Evolutionary conservation across 768 basidiomycete species (phyloP), one percentile per base, ranked within the genome.

Genomic region (Leccinum barrowsii): DNA sequence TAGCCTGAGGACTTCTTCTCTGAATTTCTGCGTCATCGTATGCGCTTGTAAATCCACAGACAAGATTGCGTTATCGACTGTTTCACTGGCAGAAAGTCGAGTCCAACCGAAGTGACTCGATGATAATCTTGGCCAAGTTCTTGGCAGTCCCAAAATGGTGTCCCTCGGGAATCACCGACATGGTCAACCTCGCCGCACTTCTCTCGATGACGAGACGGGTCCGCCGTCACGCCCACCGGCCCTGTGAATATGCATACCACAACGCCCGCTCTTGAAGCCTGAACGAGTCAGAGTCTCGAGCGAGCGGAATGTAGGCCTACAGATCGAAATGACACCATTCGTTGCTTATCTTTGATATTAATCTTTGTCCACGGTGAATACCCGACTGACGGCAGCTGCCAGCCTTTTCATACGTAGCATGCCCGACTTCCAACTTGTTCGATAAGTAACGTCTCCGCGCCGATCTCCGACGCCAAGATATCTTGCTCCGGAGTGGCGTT

Each of bases 1-100:
- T 15, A 76, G 69, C 55, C 84, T 77, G 58, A 85, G 61, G 56
- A 85, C 71, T 49, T 79, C 78, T 42, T 82, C 73, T 73, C 84
- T 79, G 52, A 86, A 76, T 63, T 78, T 84, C 68, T 81, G 82
- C 5, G 78, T 62, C 84, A 86, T 85, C 19, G 52, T 55, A 52
- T 21, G 54, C 24, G 46, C 19, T 54, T 49, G 47, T 22, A 3
- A 51, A 47, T 28, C 24, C 42, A 21, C 34, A 26, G 26, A 35
- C 28, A 24, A 17, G 26, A 32, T 12, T 22, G 37, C 15, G 51
- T 12, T 21, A 24, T 22, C 30, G 55, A 50, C 37, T 21, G 55
- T n/a, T 30, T 47, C 21, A 13, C 17, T 15, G 47, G 13, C 47
- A 24, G 24, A 22, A 24, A 48, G 21, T 48, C 19, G 37, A 40